phyloP scores from a whole-genome alignment of 768 basidiomycete species.

The Leccinum barrowsii region DNA sequence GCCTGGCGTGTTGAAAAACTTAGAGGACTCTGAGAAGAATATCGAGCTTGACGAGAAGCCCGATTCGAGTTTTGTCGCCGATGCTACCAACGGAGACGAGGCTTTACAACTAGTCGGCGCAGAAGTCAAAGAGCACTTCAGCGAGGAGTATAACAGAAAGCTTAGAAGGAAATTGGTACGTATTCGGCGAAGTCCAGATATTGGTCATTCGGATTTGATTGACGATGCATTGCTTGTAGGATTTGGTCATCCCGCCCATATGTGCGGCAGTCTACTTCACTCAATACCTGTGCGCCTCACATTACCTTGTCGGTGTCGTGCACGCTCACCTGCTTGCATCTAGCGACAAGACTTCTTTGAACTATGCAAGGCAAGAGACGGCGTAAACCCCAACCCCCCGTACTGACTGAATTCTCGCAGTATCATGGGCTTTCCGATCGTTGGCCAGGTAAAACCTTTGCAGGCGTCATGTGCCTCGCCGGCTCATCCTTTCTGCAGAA shows the following conservation, averaged over 20 bases:
- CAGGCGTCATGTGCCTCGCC: background rate
- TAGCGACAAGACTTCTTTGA: slow-evolving; percentile 67
- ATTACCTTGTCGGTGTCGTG: background rate
- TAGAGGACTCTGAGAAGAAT: slow-evolving; percentile 16
- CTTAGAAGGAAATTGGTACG: slow-evolving; percentile 58
- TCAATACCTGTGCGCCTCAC: slow-evolving; percentile 52
- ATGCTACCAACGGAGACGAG: slow-evolving; percentile 50
- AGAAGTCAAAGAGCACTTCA: slow-evolving; percentile 49
- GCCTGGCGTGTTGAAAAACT: slow-evolving; percentile 5
- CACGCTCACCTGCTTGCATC: slow-evolving; percentile 4
- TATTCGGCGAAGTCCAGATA: background rate
- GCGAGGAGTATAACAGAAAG: slow-evolving; percentile 56
- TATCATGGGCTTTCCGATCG: slow-evolving; percentile 66
- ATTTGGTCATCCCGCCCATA: slow-evolving; percentile 49
- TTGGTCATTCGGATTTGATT: background rate
- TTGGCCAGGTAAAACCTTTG: slow-evolving; percentile 44
- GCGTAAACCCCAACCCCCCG: background rate
- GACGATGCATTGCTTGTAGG: slow-evolving; percentile 29
- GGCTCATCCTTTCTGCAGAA: slow-evolving; percentile 33
- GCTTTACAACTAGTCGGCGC: slow-evolving; percentile 58
- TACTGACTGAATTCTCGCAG: slow-evolving; percentile 28
- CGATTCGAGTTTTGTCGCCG: slow-evolving; percentile 26
- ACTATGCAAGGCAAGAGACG: slow-evolving; percentile 56
- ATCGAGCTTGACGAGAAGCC: slow-evolving; percentile 34
- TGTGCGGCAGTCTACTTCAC: slow-evolving; percentile 68